A percentile compares a stretch with the other conserved stretches of the same genome.
These are phyloP conservation scores for Geoglossum cookeanum DNA, from an alignment of 2,329 filamentous ascomycete genomes.

Conservation along the genomic window DNA sequence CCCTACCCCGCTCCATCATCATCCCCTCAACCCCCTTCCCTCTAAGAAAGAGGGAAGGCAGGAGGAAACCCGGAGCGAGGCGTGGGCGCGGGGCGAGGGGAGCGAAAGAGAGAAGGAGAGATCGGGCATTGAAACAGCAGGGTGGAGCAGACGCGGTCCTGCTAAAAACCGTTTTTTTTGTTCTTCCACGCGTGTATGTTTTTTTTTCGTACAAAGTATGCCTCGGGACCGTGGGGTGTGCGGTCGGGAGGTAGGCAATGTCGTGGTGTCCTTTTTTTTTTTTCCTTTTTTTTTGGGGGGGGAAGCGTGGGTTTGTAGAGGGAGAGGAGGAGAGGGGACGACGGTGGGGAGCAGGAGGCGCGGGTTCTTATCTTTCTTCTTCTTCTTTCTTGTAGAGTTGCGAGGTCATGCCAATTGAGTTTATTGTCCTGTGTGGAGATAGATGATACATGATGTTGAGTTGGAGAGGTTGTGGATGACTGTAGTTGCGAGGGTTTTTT, in stretches of 20 bases:
- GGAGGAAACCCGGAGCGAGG: no score
- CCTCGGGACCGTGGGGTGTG: conserved; percentile 19
- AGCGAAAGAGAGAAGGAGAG: no score
- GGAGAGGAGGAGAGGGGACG: not conserved
- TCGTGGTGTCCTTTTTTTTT: conserved; percentile 16
- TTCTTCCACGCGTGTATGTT: conserved; percentile 24
- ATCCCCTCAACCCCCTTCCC: conserved; percentile 8
- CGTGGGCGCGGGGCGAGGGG: no score
- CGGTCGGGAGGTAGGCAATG: conserved; percentile 19
- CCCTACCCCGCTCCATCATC: no score
- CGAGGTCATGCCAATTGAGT: no score
- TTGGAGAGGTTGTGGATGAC: no score
- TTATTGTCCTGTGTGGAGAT: no score
- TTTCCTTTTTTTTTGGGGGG: conserved; percentile 5
- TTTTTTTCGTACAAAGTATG: conserved; percentile 15
- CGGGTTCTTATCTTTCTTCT: no score
- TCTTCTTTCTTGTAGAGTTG: no score
- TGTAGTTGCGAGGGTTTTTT: no score
- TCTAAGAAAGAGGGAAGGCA: conserved; percentile 12
- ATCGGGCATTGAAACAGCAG: conserved; percentile 18
- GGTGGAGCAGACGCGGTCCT: conserved; percentile 31
- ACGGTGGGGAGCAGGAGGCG: no score
- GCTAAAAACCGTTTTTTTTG: conserved; percentile 28
- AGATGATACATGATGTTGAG: no score
- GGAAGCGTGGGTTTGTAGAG: not conserved